Percentiles rank a stretch among this genome's conserved stretches.
phyloP scores from a whole-genome alignment of 2,329 filamentous ascomycete genomes.

The Colletotrichum lini region DNA sequence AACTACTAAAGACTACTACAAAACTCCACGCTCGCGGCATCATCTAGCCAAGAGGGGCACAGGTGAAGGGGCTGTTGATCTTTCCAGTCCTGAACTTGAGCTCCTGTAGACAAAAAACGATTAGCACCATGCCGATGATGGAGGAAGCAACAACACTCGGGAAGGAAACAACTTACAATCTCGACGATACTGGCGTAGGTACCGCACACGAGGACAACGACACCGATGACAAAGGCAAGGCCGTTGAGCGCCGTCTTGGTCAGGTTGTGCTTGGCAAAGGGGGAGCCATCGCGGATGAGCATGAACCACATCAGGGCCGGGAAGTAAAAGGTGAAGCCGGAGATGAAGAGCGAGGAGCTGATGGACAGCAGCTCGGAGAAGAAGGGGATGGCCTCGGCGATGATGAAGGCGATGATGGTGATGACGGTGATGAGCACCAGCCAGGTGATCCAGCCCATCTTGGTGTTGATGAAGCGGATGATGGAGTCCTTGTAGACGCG shows the following conservation, averaged over 20 bases:
- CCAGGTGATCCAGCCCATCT: slow-evolving; percentile 69
- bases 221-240: slow-evolving; percentile 49
- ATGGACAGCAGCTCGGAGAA: slow-evolving; percentile 78
- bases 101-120: slow-evolving; percentile 4
- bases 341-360: slow-evolving; percentile 65
- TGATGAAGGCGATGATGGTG: slow-evolving; percentile 78
- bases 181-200: slow-evolving; percentile 50
- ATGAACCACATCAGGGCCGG: slow-evolving; percentile 62
- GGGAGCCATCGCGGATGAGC: slow-evolving; percentile 52
- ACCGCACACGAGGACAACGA: slow-evolving; percentile 51
- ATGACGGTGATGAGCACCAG: slow-evolving; percentile 68
- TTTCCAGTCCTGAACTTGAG: slow-evolving; percentile 40
- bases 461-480: slow-evolving; percentile 63
- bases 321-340: slow-evolving; percentile 58
- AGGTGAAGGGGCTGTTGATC: slow-evolving; percentile 42
- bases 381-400: slow-evolving; percentile 81
- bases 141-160: too few species aligned
- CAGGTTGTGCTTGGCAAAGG: slow-evolving; percentile 50
- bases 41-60: slow-evolving; percentile 34
- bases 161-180: slow-evolving; percentile 34
- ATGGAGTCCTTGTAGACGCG: slow-evolving; percentile 60
- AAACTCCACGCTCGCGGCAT: not conserved
- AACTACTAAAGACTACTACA: not conserved
- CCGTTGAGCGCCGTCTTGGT: slow-evolving; percentile 46
- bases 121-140: not conserved